These are phyloP conservation scores for Monosporozyma unispora DNA, from an alignment of 805 yeast species.

Conservation along the genomic window DNA sequence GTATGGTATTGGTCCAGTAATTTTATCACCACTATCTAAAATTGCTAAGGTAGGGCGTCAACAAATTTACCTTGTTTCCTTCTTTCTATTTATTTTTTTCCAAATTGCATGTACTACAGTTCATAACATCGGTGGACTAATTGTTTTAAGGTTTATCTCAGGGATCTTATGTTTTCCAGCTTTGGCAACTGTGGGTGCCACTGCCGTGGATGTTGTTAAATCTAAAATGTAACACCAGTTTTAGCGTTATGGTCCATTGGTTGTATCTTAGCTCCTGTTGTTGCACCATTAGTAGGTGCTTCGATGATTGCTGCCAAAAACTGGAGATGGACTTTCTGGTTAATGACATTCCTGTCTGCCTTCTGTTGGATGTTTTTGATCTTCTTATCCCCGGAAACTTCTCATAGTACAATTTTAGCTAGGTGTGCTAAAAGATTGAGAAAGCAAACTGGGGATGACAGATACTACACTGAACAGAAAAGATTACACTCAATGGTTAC, in stretches of 20 bases:
- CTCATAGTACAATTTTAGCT: conserved; percentile 35
- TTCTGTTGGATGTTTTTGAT: conserved; percentile 29
- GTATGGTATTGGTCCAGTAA: conserved; percentile 52
- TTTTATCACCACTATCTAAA: conserved; percentile 52
- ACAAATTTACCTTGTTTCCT: conserved; percentile 37
- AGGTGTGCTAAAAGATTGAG: conserved; percentile 40
- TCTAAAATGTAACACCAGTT: conserved; percentile 26
- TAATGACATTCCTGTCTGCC: conserved; percentile 28
- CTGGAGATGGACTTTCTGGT: conserved; percentile 52
- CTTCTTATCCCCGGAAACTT: conserved; percentile 43
- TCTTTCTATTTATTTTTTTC: conserved; percentile 39
- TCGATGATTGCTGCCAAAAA: conserved; percentile 31
- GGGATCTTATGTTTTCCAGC: conserved; percentile 51
- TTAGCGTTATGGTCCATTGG: conserved; percentile 43
- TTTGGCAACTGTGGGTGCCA: conserved; percentile 49
- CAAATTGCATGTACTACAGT: conserved; percentile 50
- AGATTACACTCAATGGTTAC: conserved; percentile 22
- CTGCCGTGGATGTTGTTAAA: conserved; percentile 38
- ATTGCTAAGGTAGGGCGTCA: conserved; percentile 45
- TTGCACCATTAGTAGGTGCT: conserved; percentile 42
- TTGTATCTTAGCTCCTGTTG: conserved; percentile 44
- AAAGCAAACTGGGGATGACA: conserved; percentile 38
- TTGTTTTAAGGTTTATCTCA: conserved; percentile 41
- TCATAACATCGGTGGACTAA: conserved; percentile 40
- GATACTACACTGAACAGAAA: conserved; percentile 35